These are phyloP conservation scores for Astrephomene gubernaculifera DNA, from an alignment of 139 green algal genomes.

Conservation along the genomic window DNA sequence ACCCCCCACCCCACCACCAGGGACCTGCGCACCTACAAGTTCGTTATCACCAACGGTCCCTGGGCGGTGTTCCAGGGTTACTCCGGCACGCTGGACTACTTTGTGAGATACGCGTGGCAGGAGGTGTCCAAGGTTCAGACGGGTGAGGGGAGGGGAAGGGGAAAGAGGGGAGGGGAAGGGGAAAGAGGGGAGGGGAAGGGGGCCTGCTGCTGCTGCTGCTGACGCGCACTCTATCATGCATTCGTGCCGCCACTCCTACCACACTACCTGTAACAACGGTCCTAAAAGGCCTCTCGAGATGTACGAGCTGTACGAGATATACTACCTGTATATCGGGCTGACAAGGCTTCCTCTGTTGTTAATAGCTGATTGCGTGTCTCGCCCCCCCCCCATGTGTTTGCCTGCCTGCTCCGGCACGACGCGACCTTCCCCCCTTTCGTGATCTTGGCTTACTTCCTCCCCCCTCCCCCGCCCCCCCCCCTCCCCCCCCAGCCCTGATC, in stretches of 20 bases:
- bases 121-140: conserved; percentile 1
- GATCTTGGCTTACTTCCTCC: not conserved
- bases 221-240: too few species aligned
- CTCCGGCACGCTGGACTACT: not conserved
- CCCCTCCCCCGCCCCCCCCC: not conserved
- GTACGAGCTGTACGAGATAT: too few species aligned
- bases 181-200: not conserved
- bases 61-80: conserved; percentile 16
- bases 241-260: too few species aligned
- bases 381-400: too few species aligned
- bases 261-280: too few species aligned
- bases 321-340: not conserved
- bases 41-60: conserved; percentile 4
- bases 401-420: too few species aligned
- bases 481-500: conserved; percentile 13
- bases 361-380: not conserved
- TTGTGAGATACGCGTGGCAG: conserved; percentile 5
- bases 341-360: not conserved
- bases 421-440: too few species aligned
- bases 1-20: not conserved
- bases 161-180: not conserved
- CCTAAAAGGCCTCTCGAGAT: too few species aligned
- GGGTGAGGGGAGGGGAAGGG: not conserved
- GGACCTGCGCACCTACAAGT: conserved; percentile 16
- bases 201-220: not conserved